A percentile compares a stretch with the other conserved stretches of the same genome.
Evolutionary conservation across 768 basidiomycete species (phyloP).

Genomic region (Russula virescens): DNA sequence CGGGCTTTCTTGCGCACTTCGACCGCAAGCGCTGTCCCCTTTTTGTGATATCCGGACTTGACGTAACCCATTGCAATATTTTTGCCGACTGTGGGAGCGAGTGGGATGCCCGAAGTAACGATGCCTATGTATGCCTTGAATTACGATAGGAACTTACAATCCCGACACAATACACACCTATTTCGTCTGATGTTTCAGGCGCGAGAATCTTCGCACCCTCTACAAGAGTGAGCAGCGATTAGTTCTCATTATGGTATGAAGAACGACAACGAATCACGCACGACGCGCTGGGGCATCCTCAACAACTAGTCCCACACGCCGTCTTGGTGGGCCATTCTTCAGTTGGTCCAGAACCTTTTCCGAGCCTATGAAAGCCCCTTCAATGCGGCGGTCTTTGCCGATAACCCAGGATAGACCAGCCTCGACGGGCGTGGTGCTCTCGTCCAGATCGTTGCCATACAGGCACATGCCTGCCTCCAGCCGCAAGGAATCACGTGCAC

Average conservation of each 20-base stretch:
- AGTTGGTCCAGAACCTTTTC: constrained; percentile 67
- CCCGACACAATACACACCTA: constrained; percentile 45
- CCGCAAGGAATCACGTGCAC: constrained; percentile 88
- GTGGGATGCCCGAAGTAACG: constrained; percentile 91
- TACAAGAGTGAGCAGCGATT: constrained; percentile 28
- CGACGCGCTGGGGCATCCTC: constrained; percentile 84
- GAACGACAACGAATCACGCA: constrained; percentile 34
- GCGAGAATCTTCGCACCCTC: constrained; percentile 76
- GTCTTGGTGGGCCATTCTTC: constrained; percentile 67
- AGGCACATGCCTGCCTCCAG: constrained; percentile 96
- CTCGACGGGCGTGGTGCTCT: constrained; percentile 80
- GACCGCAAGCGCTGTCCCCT: constrained; percentile 77
- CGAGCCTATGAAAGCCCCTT: constrained; percentile 72
- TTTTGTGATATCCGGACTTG: constrained; percentile 76
- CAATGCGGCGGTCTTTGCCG: constrained; percentile 75
- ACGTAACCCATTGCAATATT: constrained; percentile 98
- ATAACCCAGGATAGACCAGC: constrained; percentile 93
- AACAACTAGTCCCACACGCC: constrained; percentile 78
- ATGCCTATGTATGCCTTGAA: constrained; percentile 38
- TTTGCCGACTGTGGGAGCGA: constrained; percentile 74
- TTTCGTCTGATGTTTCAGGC: constrained; percentile 45
- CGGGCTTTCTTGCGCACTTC: constrained; percentile 80
- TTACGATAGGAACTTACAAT: constrained; percentile 7
- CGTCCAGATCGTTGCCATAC: constrained; percentile 91
- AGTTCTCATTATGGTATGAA: background rate